A percentile compares a stretch with the other conserved stretches of the same genome.
Evolutionary conservation across 352 stramenopile species (phyloP).

Genomic region (Peronospora belbahrii): DNA sequence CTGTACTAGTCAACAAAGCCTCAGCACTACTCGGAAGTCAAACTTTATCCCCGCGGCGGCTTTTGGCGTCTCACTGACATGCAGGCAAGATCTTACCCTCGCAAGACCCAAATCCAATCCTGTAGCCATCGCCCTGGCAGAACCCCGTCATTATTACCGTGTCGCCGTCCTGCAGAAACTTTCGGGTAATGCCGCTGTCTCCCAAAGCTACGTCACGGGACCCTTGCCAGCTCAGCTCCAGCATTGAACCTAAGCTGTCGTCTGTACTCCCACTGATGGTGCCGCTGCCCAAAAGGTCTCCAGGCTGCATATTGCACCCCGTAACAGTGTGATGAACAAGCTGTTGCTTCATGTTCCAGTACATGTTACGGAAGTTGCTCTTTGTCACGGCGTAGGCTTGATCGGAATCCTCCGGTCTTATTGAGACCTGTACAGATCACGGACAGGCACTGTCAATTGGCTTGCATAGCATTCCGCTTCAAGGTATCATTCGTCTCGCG

Average conservation of each 20-base stretch:
- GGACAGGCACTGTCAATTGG: slow-evolving; percentile 4
- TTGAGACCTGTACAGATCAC: slow-evolving; percentile 29
- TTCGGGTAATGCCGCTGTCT: slow-evolving; percentile 69
- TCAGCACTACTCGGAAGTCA: background rate
- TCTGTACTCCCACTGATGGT: slow-evolving; percentile 91
- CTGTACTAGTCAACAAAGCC: background rate
- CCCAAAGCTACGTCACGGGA: slow-evolving; percentile 69
- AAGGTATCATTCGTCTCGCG: slow-evolving; percentile 2
- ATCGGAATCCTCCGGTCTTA: slow-evolving; percentile 53
- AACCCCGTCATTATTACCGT: slow-evolving; percentile 89
- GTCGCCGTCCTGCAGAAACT: slow-evolving; percentile 95
- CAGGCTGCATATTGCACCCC: slow-evolving; percentile 94
- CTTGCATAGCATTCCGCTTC: slow-evolving; percentile 26
- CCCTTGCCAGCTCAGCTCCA: slow-evolving; percentile 95
- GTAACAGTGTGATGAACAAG: slow-evolving; percentile 95
- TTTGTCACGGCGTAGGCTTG: slow-evolving; percentile 70
- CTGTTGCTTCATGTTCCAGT: slow-evolving; percentile 97
- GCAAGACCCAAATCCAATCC: slow-evolving; percentile 94
- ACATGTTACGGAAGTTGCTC: slow-evolving; percentile 95
- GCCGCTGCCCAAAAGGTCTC: slow-evolving; percentile 91
- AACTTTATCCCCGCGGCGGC: background rate
- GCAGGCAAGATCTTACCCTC: slow-evolving; percentile 88
- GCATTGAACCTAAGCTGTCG: slow-evolving; percentile 90
- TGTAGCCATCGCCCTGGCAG: slow-evolving; percentile 86
- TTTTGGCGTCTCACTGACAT: slow-evolving; percentile 29